These are phyloP conservation scores for Fusarium tanahbumbuense DNA, from an alignment of 2,329 filamentous ascomycete species.

Conservation along the genomic window DNA sequence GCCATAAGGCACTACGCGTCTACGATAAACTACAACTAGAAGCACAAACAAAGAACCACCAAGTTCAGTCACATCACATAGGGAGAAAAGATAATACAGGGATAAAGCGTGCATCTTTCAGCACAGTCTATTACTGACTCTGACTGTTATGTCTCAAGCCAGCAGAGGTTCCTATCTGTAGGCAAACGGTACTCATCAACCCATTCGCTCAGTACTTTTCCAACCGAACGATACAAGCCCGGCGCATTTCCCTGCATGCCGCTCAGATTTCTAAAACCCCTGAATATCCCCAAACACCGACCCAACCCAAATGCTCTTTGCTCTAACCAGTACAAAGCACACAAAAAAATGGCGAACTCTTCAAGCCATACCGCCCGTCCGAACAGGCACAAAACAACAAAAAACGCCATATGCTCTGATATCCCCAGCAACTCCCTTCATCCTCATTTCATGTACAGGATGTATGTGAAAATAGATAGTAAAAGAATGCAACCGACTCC, in stretches of 20 bases:
- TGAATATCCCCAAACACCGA: constrained; percentile 16
- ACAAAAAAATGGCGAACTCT: constrained; percentile 19
- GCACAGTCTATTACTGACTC: constrained; percentile 45
- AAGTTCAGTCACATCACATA: neutral
- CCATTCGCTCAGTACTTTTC: constrained; percentile 45
- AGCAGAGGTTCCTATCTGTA: constrained; percentile 40
- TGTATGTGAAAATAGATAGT: neutral
- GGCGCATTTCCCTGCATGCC: constrained; percentile 37
- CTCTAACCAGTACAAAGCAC: constrained; percentile 7
- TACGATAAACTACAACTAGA: constrained; percentile 3
- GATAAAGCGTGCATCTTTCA: constrained; percentile 46
- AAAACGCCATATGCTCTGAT: constrained; percentile 38
- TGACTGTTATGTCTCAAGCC: constrained; percentile 46
- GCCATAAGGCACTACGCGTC: constrained; percentile 29
- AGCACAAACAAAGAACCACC: neutral
- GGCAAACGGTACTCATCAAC: constrained; percentile 45
- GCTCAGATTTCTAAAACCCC: constrained; percentile 34
- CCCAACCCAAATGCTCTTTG: constrained; percentile 2
- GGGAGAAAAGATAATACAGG: neutral
- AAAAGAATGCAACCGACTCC: constrained; percentile 39
- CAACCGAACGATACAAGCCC: constrained; percentile 42
- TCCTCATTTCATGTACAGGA: constrained; percentile 36
- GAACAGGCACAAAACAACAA: constrained; percentile 18
- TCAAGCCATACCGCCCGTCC: constrained; percentile 13
- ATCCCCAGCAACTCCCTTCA: constrained; percentile 26